Evolutionary conservation across 2,329 filamentous ascomycete genomes (phyloP).

Genomic region (Colletotrichum chlorophyti): DNA sequence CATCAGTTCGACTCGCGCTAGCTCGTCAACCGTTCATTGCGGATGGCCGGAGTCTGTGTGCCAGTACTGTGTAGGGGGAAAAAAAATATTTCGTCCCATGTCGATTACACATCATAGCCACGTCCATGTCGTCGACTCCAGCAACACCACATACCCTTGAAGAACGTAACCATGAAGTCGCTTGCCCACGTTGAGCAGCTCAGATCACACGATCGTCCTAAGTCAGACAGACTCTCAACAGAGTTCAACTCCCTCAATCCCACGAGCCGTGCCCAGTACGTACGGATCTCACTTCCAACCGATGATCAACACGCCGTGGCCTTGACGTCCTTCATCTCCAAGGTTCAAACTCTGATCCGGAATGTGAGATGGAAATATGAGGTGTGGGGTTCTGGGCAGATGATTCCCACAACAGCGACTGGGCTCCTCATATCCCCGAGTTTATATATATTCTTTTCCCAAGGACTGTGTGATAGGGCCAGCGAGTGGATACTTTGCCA

Average conservation of each 20-base stretch:
- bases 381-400: background rate
- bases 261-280: no score
- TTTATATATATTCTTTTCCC: no score
- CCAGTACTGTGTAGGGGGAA: no score
- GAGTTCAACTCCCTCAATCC: background rate
- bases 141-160: no score
- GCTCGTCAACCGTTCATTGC: no score
- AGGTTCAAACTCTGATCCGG: background rate
- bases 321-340: background rate
- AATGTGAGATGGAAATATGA: background rate
- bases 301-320: background rate
- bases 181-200: conserved; percentile 1
- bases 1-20: background rate
- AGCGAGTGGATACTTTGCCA: background rate
- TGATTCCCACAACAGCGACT: background rate
- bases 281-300: background rate
- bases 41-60: no score
- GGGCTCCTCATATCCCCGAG: background rate
- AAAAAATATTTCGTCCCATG: conserved; percentile 11
- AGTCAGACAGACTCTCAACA: background rate
- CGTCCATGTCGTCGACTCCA: background rate
- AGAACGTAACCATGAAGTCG: background rate
- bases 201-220: conserved; percentile 28
- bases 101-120: background rate
- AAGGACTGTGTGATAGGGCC: no score